These are phyloP conservation scores for Vitis cinerea DNA, from an alignment of 164 flowering plant species.

Conservation along the genomic window DNA sequence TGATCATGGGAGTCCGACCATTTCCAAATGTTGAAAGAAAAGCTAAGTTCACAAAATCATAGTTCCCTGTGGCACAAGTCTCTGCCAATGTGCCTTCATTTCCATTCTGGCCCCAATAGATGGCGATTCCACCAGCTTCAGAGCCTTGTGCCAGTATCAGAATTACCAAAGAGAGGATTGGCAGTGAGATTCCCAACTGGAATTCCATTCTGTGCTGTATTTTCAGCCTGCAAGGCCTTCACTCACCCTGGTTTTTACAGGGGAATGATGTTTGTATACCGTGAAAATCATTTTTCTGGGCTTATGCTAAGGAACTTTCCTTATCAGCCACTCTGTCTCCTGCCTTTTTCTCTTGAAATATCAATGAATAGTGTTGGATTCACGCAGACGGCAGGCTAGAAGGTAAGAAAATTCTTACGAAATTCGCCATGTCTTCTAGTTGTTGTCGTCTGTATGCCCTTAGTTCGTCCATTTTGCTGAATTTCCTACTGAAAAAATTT, in stretches of 20 bases:
- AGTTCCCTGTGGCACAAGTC: no score
- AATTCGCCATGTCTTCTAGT: background rate
- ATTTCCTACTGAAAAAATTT: no score
- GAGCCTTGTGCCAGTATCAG: no score
- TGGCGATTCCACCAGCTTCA: background rate
- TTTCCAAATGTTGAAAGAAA: slow-evolving; percentile 21
- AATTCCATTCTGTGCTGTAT: no score
- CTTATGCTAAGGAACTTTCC: background rate
- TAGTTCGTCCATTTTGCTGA: no score
- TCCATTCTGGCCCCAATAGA: slow-evolving; percentile 18
- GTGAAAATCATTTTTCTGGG: no score
- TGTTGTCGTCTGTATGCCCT: background rate
- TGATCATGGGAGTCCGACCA: slow-evolving; percentile 16
- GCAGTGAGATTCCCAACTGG: no score
- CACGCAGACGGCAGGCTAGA: background rate
- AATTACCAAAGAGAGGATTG: no score
- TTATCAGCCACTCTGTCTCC: background rate
- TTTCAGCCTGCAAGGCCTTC: background rate
- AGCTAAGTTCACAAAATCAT: slow-evolving; percentile 19
- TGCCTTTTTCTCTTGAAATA: no score
- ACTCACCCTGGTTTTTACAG: no score
- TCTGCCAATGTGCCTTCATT: no score
- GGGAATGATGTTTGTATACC: no score
- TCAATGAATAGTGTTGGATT: background rate
- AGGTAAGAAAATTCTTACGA: background rate